phyloP scores from a whole-genome alignment of 257 asterid genomes.

The Lycium barbarum region DNA sequence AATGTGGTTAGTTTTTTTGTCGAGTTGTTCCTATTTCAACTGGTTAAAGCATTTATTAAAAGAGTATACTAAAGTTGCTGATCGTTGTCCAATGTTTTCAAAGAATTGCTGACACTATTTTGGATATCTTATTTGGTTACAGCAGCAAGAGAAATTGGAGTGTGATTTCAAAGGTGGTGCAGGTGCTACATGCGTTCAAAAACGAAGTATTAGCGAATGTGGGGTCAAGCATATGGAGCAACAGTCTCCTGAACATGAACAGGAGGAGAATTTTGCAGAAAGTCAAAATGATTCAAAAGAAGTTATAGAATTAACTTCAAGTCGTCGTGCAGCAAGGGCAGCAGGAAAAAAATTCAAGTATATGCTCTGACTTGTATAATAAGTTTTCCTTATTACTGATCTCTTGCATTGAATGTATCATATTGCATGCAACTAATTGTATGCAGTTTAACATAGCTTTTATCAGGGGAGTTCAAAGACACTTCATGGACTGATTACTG shows the following conservation, averaged over 20 bases:
- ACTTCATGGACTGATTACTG: slow-evolving; percentile 22
- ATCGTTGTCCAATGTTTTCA: background rate
- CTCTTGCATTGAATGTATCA: background rate
- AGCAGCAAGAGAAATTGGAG: slow-evolving; percentile 46
- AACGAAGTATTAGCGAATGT: slow-evolving; percentile 42
- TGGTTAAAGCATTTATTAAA: background rate
- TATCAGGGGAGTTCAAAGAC: background rate
- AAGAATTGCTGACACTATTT: slow-evolving; percentile 1
- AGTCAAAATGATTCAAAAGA: slow-evolving; percentile 54
- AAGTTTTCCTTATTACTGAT: background rate
- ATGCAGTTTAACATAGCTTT: slow-evolving; percentile 5
- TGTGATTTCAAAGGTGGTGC: slow-evolving; percentile 85
- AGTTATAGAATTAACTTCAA: slow-evolving; percentile 59
- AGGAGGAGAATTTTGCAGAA: slow-evolving; percentile 55
- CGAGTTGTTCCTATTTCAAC: slow-evolving; percentile 26
- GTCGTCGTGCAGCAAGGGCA: slow-evolving; percentile 76
- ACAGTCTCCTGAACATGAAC: slow-evolving; percentile 51
- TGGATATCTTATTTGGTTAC: slow-evolving; percentile 27
- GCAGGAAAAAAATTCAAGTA: slow-evolving; percentile 77
- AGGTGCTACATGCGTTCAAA: slow-evolving; percentile 53
- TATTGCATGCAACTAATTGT: slow-evolving; percentile 1
- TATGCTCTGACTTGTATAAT: slow-evolving; percentile 22
- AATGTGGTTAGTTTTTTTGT: slow-evolving; percentile 53
- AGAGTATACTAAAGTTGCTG: background rate
- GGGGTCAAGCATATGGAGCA: slow-evolving; percentile 44